These are phyloP conservation scores for Pseudoturritis turrita DNA, from an alignment of 345 rosid species.

Conservation along the genomic window DNA sequence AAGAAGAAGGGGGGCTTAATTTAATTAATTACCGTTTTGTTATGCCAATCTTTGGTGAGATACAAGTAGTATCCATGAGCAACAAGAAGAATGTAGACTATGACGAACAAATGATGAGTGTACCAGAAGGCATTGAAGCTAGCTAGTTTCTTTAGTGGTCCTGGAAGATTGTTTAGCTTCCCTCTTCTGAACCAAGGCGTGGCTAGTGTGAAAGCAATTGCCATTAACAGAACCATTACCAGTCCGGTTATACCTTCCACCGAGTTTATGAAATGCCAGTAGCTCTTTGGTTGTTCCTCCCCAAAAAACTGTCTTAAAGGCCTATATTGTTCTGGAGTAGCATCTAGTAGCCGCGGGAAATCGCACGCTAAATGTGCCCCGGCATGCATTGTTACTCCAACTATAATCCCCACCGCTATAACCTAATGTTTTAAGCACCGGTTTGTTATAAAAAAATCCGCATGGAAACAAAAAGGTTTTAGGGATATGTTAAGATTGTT, in stretches of 20 bases:
- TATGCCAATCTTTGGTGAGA: conserved; percentile 50
- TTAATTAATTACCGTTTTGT: conserved; percentile 51
- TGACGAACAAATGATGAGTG: conserved; percentile 70
- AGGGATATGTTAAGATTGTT: not conserved
- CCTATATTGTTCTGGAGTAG: conserved; percentile 48
- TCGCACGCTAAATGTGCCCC: conserved; percentile 62
- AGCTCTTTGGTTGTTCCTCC: conserved; percentile 49
- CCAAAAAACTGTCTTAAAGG: conserved; percentile 57
- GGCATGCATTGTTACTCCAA: conserved; percentile 61
- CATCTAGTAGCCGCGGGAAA: conserved; percentile 57
- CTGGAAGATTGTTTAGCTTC: conserved; percentile 46
- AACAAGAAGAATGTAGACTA: conserved; percentile 64
- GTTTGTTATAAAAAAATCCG: not conserved
- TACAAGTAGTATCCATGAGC: conserved; percentile 65
- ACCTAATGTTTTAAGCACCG: conserved; percentile 35
- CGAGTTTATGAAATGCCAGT: conserved; percentile 64
- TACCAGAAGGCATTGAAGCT: conserved; percentile 92
- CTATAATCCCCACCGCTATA: conserved; percentile 53
- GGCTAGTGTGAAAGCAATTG: conserved; percentile 73
- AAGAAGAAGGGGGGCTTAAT: not conserved
- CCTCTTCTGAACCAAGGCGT: conserved; percentile 69
- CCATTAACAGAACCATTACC: conserved; percentile 61
- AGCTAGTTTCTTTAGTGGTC: conserved; percentile 58
- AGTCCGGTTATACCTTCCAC: conserved; percentile 68
- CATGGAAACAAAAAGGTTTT: not conserved